Conservation (phyloP, 2,329 filamentous ascomycete species). For the Clonostachys solani region DNA sequence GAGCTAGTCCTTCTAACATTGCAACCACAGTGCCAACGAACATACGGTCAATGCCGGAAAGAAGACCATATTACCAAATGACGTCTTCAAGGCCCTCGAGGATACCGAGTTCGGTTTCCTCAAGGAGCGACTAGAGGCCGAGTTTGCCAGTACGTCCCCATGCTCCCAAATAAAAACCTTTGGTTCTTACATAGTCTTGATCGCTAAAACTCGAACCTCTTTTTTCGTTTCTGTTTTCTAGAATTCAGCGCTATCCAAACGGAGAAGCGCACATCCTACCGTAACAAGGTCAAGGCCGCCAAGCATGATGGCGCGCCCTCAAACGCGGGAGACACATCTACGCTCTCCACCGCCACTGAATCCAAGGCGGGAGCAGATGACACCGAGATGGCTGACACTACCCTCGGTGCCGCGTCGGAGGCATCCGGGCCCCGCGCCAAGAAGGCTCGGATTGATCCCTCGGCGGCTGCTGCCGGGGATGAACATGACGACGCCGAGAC, state of each 20-base stretch:
- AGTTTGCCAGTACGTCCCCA: slow-evolving; percentile 62
- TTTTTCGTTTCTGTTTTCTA: background rate
- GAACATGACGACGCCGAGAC: slow-evolving; percentile 24
- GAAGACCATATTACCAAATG: slow-evolving; percentile 72
- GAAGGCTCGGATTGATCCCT: slow-evolving; percentile 41
- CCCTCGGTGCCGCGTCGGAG: slow-evolving; percentile 18
- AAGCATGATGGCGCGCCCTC: slow-evolving; percentile 35
- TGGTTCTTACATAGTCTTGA: no score
- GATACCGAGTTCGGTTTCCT: slow-evolving; percentile 75
- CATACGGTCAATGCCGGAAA: slow-evolving; percentile 62
- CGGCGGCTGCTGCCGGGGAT: slow-evolving; percentile 25
- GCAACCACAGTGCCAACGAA: slow-evolving; percentile 64
- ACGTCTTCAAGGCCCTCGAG: slow-evolving; percentile 75
- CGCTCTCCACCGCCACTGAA: slow-evolving; percentile 11
- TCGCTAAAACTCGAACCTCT: no score
- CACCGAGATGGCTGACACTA: slow-evolving; percentile 26
- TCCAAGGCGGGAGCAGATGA: slow-evolving; percentile 25
- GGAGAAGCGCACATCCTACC: slow-evolving; percentile 70
- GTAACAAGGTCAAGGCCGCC: slow-evolving; percentile 63
- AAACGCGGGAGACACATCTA: slow-evolving; percentile 24
- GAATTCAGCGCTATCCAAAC: slow-evolving; percentile 72
- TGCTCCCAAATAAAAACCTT: background rate
- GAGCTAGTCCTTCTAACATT: background rate
- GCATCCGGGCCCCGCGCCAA: slow-evolving; percentile 29
- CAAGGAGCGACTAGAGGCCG: slow-evolving; percentile 63